Percentiles rank a stretch among this genome's conserved stretches.
Evolutionary conservation across 257 asterid genomes (phyloP).

Genomic region (Rhazya stricta): DNA sequence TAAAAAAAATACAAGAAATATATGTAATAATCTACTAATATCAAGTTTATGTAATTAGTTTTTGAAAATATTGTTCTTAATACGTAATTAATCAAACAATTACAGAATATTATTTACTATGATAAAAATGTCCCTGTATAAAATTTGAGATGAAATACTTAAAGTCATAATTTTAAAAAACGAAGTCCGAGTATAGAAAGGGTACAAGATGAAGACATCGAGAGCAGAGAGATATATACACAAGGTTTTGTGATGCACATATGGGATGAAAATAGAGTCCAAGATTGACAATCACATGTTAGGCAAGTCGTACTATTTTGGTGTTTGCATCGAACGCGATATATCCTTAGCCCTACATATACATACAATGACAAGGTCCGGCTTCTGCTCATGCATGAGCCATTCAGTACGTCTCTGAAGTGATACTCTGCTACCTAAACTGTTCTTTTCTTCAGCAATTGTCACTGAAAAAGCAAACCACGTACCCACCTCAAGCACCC

Average conservation of each 20-base stretch:
- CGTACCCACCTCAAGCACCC: not conserved
- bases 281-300: not conserved
- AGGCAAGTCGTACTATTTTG: not conserved
- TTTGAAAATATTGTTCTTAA: no score
- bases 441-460: constrained; percentile 1
- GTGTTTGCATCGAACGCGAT: not conserved
- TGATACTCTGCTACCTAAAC: not conserved
- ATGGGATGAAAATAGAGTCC: not conserved
- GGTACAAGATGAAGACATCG: no score
- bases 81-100: no score
- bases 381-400: not conserved
- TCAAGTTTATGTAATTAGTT: no score
- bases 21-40: no score
- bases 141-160: no score
- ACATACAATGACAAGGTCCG: not conserved
- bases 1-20: no score
- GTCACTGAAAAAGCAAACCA: constrained; percentile 15
- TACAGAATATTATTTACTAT: no score
- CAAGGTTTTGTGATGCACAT: no score
- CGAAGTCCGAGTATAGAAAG: no score
- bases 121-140: no score
- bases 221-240: not conserved
- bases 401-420: not conserved
- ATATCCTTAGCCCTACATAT: not conserved
- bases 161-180: no score